Base-by-base conservation (phyloP, 805 yeast genomes). In the Pichia sporocuriosa region DNA sequence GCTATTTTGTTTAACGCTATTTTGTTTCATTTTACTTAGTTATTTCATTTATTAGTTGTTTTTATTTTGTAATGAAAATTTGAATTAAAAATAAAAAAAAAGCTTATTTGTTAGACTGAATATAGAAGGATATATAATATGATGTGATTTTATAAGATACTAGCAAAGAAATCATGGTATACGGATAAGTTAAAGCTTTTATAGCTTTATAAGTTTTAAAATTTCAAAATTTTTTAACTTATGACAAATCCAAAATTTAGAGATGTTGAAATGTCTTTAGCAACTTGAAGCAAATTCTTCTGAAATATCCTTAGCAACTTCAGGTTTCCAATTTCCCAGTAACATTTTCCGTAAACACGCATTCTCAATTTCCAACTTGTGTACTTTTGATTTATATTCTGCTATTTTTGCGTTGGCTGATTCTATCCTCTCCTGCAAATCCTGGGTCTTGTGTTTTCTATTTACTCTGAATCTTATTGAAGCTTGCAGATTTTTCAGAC, bases 391-490 rank as follows among this genome's bases (percentile, higher is more conserved):
- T 46, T 75, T 77, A 44, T 70, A 70, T 8, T 52, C 51, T 17
- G 61, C 56, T n/a, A 77, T 70, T 45, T 62, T 57, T 26, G 72
- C 76, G 35, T 65, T 66, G 34, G 77, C 63, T 27, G 59, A 57
- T 31, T 53, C 54, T 16, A 76, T 66, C 34, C 62, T 68, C 34
- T 61, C 62, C 49, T 75, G 80, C 79, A 79, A 72, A 53, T 76
- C 76, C 51, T 69, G 71, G 50, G 77, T 82, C 55, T 68, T 75
- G 47, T 70, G 53, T 55, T 77, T 78, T 67, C 77, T 77, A 60
- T 79, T 79, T 33, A 74, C 65, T 49, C 85, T 61, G 58, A 79
- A 79, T 39, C 83, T 61, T 0, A 84, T 84, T 34, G 78, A 70
- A 0, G 86, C 86, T 4, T 78, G 77, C 2, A 84, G 76, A 54